Percentiles rank a stretch among this genome's conserved stretches.
Conservation (phyloP, 2,329 filamentous ascomycete species). For the Botrytis aclada region DNA sequence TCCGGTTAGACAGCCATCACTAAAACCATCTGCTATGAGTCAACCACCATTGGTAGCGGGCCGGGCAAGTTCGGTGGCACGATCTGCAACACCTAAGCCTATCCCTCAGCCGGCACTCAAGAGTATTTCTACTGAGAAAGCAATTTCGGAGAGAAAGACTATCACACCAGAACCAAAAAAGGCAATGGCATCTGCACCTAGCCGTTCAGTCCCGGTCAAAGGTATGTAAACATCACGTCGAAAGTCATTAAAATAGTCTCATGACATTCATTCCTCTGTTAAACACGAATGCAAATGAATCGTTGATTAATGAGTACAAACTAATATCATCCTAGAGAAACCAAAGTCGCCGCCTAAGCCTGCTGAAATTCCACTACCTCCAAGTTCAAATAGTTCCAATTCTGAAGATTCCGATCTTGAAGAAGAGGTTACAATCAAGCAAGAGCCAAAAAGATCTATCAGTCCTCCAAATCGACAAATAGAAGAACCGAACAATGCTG, state of each 20-base stretch:
- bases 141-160: not conserved
- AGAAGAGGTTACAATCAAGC: constrained; percentile 16
- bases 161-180: constrained; percentile 7
- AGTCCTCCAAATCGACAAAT: not conserved
- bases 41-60: constrained; percentile 12
- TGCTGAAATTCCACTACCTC: constrained; percentile 1
- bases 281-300: not conserved
- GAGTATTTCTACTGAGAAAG: not conserved
- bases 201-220: not conserved
- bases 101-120: not conserved
- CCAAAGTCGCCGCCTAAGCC: constrained; percentile 1
- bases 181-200: not conserved
- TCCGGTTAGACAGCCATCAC: not conserved
- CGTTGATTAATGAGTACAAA: not conserved
- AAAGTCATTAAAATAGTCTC: not conserved
- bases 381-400: constrained; percentile 10
- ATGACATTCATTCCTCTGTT: not conserved
- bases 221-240: constrained; percentile 1
- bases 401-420: constrained; percentile 19
- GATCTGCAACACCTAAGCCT: constrained; percentile 12
- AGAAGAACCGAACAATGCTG: not conserved
- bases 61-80: not conserved
- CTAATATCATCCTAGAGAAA: constrained; percentile 11
- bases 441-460: not conserved
- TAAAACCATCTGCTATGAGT: constrained; percentile 10